Base-by-base conservation (phyloP, 1,284 basidiomycete species). In the Leccinum subrobustum region DNA sequence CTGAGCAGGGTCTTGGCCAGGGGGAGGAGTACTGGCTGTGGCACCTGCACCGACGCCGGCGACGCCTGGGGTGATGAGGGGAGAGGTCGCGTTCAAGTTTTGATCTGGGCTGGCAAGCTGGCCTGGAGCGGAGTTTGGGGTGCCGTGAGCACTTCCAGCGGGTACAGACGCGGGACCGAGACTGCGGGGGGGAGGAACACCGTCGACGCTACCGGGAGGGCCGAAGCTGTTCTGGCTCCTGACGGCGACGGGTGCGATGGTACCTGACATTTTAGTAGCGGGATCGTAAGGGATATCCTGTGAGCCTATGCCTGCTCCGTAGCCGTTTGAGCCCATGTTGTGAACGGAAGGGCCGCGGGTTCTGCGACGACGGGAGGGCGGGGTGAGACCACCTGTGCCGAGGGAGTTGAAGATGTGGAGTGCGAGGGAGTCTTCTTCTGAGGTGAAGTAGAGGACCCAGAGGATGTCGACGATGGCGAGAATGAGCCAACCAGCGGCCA, bases 371-470 rank as follows among this genome's bases (percentile, higher is more conserved):
- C 89, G 83, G 7, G 86, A 87, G 54, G 91, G 91, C 35, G 89
- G 85, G 2, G 91, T 89, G 55, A 95, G 86, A 37, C 93, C 93
- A 56, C 92, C 93, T 25, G 92, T 93, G 59, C 94, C 93, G 66
- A 92, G 79, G 16, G 87, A 84, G 75, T 94, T 95, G 83, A 98
- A 91, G 62, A 96, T 68, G 73, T 93, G 83, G 59, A 93, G 84
- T 54, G 87, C 76, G 65, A 93, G 85, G 1, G 95, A 92, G 72
- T 95, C 95, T 68, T 98, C 95, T 72, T 98, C 96, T 1, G 95
- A 91, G 4, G 96, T 96, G 74, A 99, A 94, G 81, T 93, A 98
- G 64, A 98, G 84, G 20, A 97, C 85, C 96, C 96, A 98, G 63
- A 98, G 76, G 72, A 98, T 91, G 81, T 97, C 78, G 63, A 95